Evolutionary conservation across 1,284 basidiomycete genomes (phyloP).

Genomic region (Cronartium ribicola): DNA sequence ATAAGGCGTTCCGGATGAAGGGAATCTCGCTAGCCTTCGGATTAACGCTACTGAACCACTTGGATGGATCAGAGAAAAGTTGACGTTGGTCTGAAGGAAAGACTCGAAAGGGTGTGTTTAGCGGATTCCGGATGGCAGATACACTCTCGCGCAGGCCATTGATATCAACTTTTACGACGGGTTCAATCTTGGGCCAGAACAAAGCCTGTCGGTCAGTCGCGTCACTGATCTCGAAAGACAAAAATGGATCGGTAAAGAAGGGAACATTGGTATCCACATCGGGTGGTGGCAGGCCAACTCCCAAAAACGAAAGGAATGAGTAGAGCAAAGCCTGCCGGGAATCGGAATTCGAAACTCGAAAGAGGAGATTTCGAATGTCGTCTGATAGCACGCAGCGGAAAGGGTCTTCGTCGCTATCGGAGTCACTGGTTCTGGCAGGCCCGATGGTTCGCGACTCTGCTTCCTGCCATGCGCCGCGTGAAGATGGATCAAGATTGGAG

Average conservation of each 20-base stretch:
- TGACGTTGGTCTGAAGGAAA: constrained; percentile 46
- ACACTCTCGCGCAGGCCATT: constrained; percentile 52
- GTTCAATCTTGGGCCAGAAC: constrained; percentile 46
- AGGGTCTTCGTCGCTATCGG: constrained; percentile 64
- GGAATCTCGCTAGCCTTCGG: constrained; percentile 43
- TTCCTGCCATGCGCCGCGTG: constrained; percentile 63
- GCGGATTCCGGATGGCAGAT: constrained; percentile 44
- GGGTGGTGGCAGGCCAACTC: constrained; percentile 58
- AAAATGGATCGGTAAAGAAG: constrained; percentile 52
- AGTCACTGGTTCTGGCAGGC: constrained; percentile 62
- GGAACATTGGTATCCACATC: constrained; percentile 52
- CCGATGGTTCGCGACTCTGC: constrained; percentile 56
- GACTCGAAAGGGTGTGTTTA: constrained; percentile 46
- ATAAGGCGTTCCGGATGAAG: constrained; percentile 48
- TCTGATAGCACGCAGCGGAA: constrained; percentile 72
- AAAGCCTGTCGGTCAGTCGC: constrained; percentile 44
- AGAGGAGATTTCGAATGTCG: constrained; percentile 69
- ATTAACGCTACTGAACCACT: constrained; percentile 52
- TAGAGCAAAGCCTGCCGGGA: constrained; percentile 66
- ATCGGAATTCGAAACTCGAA: constrained; percentile 58
- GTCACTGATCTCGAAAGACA: constrained; percentile 47
- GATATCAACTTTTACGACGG: constrained; percentile 48
- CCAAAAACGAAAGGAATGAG: constrained; percentile 71
- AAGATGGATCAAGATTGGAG: constrained; percentile 64
- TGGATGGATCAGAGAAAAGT: constrained; percentile 43